Evolutionary conservation across 306 rosid species (phyloP), one percentile per base, ranked within the genome.

Genomic region (Fragaria vesca): DNA sequence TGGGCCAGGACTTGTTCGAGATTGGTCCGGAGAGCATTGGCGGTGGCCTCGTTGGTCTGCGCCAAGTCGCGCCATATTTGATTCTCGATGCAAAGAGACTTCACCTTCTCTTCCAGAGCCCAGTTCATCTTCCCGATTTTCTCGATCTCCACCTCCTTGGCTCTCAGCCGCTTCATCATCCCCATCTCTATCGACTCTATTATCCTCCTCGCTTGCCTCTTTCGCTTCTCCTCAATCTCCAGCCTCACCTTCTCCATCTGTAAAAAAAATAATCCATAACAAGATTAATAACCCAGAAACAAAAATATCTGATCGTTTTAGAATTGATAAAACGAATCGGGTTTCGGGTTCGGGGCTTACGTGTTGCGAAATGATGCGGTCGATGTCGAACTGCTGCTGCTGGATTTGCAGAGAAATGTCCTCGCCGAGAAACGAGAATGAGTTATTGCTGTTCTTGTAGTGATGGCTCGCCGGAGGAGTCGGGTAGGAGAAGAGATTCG

Each of bases 51-150:
- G 82, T 92, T 92, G 52, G 86, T 85, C 50, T 91, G 97, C 0
- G 99, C 99, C 20, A 95, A 36, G 4, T 95, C 97, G 2, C 97
- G 89, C 98, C 98, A 95, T 52, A 92, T 77, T 58, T 95, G 93
- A 51, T 95, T 95, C 78, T 95, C 98, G 0, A 88, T 62, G 66
- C 88, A 84, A 1, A 95, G 74, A 0, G 90, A 79, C 48, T 92
- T 92, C 0, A 92, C 91, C 26, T 78, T 78, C 42, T 95, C 97
- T 54, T 91, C 93, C 5, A 95, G 15, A 0, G 88, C 96, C 97
- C 97, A 92, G 45, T 95, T 95, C 38, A 93, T 45, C 55, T 88
- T 92, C 2, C 90, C 89, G 6, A 95, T 90, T 77, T 86, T 95
- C 10, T 87, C 93, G 11, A 95, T 91, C 77, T 95, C 97, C 1